A percentile compares a stretch with the other conserved stretches of the same genome.
These are phyloP conservation scores for Amylocarpus encephaloides DNA, from an alignment of 2,329 filamentous ascomycete species.

Conservation along the genomic window DNA sequence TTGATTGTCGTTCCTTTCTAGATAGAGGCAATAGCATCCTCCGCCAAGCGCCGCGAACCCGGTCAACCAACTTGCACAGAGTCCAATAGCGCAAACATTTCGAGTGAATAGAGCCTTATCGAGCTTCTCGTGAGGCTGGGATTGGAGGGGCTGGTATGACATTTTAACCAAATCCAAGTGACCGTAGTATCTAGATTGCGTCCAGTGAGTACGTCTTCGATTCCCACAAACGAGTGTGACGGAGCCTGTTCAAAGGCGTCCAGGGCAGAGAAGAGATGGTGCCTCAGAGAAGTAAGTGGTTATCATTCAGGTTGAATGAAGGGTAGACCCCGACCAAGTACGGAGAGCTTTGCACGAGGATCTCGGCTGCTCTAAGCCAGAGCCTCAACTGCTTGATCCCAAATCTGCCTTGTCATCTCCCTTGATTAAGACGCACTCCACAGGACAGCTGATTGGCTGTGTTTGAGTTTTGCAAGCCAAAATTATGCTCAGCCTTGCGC, in stretches of 20 bases:
- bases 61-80: conserved; percentile 12
- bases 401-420: conserved; percentile 1
- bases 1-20: not conserved
- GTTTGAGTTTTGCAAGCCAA: not conserved
- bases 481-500: conserved; percentile 7
- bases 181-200: not conserved
- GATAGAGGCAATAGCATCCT: conserved; percentile 14
- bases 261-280: not conserved
- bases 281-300: too few species aligned
- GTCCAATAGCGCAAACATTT: conserved; percentile 10
- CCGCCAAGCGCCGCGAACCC: conserved; percentile 10
- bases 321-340: not conserved
- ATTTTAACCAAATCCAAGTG: too few species aligned
- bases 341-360: too few species aligned
- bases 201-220: too few species aligned
- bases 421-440: too few species aligned
- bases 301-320: not conserved
- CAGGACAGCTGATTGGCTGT: not conserved
- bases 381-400: conserved; percentile 1
- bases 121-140: conserved; percentile 12
- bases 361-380: not conserved
- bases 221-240: not conserved
- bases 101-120: conserved; percentile 14
- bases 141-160: not conserved
- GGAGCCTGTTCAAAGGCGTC: not conserved